These are phyloP conservation scores for Lichenothelia convexa DNA, from an alignment of 495 filamentous ascomycete genomes.

Conservation along the genomic window DNA sequence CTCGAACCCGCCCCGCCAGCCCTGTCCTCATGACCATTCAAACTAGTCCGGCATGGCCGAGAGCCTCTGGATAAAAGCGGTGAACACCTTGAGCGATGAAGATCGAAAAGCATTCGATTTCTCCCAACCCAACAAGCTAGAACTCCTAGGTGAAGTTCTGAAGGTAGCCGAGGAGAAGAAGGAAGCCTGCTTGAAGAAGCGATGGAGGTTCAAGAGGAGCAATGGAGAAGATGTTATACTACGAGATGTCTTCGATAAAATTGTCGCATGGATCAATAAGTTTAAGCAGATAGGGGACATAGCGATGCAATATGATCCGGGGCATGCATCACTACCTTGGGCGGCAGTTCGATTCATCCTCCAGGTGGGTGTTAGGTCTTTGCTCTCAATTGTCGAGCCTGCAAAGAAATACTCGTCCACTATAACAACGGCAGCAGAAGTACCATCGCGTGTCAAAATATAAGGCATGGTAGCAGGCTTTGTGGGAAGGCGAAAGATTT, in stretches of 20 bases:
- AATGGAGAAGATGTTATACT: slow-evolving; percentile 17
- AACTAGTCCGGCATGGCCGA: too few relatives aligned
- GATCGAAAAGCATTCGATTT: too few relatives aligned
- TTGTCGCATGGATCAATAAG: slow-evolving; percentile 21
- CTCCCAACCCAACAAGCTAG: neutral
- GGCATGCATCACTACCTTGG: slow-evolving; percentile 28
- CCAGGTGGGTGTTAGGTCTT: slow-evolving; percentile 10
- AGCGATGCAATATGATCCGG: slow-evolving; percentile 22
- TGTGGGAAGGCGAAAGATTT: too few relatives aligned
- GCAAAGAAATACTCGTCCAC: too few relatives aligned
- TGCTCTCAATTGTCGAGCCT: too few relatives aligned
- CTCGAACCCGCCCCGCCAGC: too few relatives aligned
- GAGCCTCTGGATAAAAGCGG: too few relatives aligned
- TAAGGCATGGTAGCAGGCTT: too few relatives aligned
- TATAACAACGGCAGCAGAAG: too few relatives aligned
- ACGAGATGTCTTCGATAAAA: slow-evolving; percentile 20
- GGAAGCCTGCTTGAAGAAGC: neutral
- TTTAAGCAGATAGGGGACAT: slow-evolving; percentile 25
- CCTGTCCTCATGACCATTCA: too few relatives aligned
- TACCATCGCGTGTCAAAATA: too few relatives aligned
- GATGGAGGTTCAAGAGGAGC: slow-evolving; percentile 5
- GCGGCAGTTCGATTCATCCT: slow-evolving; percentile 25
- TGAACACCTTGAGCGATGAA: too few relatives aligned
- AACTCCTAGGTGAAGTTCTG: neutral
- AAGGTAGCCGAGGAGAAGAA: slow-evolving; percentile 1